Base-by-base conservation (phyloP, 1,284 basidiomycete species). In the Ceratobasidium sp. region DNA sequence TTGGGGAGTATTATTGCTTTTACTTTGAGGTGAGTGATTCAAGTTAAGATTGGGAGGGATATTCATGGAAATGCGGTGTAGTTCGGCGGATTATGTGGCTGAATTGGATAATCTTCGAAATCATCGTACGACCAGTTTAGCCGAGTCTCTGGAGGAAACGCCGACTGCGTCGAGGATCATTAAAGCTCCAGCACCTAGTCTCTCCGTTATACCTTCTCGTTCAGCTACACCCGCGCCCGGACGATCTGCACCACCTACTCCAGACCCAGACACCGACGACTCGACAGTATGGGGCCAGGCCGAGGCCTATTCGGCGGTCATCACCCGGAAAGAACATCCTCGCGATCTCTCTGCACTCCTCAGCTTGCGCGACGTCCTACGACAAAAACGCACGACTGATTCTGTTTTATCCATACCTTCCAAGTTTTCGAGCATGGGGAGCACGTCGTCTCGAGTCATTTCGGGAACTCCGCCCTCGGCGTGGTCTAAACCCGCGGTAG, bases 1-100 rank as follows among this genome's bases (percentile, higher is more conserved):
- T 92, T 90, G 91, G 91, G 91, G 1, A 93, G 91, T 81, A 90
- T 93, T 67, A 93, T 93, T 80, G 90, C 92, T 2, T 92, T 91
- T 83, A 92, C 91, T 2, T 84, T 93, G 65, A 91, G 91, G 91
- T 91, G 79, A 38, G 84, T 59, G 23, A 17, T 23, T 54, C 28
- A 23, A 42, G 42, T 28, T 57, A 61, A 23, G 56, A 15, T 46
- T 28, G 40, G 50, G 28, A 38, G 10, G 28, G 40, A 13, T 23
- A 76, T 38, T 9, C 26, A 54, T 28, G 17, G 65, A 15, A 20
- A 20, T 69, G 78, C 4, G 33, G 42, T 79, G 28, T 81, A 92
- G 91, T 81, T 90, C 91, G 2, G 64, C 84, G 0, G 91, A 92
- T 80, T 93, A 92, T 81, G 87, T 87, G n/a, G 84, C 85, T 0